Percentiles rank a stretch among this genome's conserved stretches.
Evolutionary conservation across 441 rosid species (phyloP).

Genomic region (Iberis amara): DNA sequence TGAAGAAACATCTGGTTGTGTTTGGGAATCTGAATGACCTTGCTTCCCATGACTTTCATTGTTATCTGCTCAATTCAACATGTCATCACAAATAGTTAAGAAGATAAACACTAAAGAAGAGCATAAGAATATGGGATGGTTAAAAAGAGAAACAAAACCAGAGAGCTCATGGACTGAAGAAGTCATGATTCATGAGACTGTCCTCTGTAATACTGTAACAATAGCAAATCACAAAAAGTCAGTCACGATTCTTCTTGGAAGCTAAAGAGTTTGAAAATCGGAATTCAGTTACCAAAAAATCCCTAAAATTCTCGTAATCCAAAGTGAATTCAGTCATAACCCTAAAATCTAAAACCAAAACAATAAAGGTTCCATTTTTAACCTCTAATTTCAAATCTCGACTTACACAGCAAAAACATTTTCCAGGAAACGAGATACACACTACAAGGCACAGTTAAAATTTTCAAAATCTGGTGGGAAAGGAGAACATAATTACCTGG

Average conservation of each 20-base stretch:
- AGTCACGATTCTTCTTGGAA: too few species aligned
- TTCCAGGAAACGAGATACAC: slow-evolving; percentile 3
- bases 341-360: background rate
- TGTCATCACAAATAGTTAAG: background rate
- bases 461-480: slow-evolving; percentile 14
- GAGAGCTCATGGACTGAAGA: slow-evolving; percentile 33
- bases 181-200: slow-evolving; percentile 30
- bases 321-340: background rate
- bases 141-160: slow-evolving; percentile 23
- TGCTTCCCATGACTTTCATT: slow-evolving; percentile 25
- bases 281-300: background rate
- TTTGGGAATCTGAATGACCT: slow-evolving; percentile 27
- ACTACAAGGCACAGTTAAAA: background rate
- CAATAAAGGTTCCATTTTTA: background rate
- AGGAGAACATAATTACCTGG: slow-evolving; percentile 15
- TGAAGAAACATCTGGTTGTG: slow-evolving; percentile 23
- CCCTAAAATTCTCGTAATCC: background rate
- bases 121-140: background rate
- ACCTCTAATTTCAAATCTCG: slow-evolving; percentile 1
- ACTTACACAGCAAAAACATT: slow-evolving; percentile 22
- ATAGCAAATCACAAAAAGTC: slow-evolving; percentile 10
- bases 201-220: too few species aligned
- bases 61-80: slow-evolving; percentile 21
- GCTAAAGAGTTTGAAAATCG: background rate
- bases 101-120: background rate